Percentiles rank a stretch among this genome's conserved stretches.
These are phyloP conservation scores for Yamadazyma olivae DNA, from an alignment of 805 yeast species.

Conservation along the genomic window DNA sequence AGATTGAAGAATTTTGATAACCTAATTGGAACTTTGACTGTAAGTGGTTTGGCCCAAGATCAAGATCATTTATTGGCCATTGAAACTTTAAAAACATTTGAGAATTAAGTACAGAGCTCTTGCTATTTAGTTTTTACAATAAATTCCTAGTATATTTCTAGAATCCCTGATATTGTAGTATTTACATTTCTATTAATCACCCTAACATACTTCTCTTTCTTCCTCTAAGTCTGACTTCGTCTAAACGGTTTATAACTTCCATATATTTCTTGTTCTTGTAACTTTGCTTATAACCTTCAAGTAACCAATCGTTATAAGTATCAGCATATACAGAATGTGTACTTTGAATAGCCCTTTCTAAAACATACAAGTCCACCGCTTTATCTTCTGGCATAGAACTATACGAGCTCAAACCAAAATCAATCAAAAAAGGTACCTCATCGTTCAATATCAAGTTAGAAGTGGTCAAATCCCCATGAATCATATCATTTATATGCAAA, in stretches of 20 bases:
- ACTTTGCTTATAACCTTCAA: conserved; percentile 60
- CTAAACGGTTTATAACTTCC: conserved; percentile 64
- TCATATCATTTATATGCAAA: conserved; percentile 71
- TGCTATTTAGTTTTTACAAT: too few species aligned
- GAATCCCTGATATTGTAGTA: too few species aligned
- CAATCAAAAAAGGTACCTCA: conserved; percentile 63
- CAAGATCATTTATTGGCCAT: conserved; percentile 52
- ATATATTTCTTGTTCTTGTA: conserved; percentile 29
- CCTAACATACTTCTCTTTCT: conserved; percentile 96
- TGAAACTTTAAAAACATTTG: conserved; percentile 20
- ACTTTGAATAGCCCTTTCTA: conserved; percentile 86
- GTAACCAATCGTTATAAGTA: conserved; percentile 62
- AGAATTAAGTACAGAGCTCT: too few species aligned
- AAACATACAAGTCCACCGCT: conserved; percentile 94
- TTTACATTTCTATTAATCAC: too few species aligned
- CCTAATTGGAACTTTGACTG: conserved; percentile 47
- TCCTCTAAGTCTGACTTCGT: conserved; percentile 87
- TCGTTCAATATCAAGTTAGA: conserved; percentile 68
- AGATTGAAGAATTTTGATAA: conserved; percentile 31
- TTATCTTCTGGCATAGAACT: conserved; percentile 81
- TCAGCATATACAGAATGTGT: conserved; percentile 80
- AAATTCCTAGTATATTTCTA: too few species aligned
- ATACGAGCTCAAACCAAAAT: conserved; percentile 84
- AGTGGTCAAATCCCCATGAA: conserved; percentile 93
- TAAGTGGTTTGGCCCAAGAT: conserved; percentile 55